Base-by-base conservation (phyloP, 2,329 filamentous ascomycete species). In the Cladophialophora bantiana region DNA sequence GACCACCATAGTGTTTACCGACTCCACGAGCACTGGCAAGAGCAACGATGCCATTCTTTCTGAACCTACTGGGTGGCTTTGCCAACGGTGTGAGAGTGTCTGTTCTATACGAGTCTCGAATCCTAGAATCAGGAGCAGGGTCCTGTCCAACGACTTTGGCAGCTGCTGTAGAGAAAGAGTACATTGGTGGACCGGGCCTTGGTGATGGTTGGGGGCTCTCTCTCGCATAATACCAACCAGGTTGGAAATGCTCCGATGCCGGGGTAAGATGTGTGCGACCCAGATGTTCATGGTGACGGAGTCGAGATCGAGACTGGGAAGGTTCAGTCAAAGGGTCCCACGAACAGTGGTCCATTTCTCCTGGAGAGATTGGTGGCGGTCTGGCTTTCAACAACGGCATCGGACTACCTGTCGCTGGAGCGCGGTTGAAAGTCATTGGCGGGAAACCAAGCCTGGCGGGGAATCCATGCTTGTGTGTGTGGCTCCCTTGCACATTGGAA, bases 91-190 rank as follows among this genome's bases (percentile, higher is more conserved):
- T 73, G 56, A 73, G 50, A 5, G 72, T 73, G 45, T 73, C 70
- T 55, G 70, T 73, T 20, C 70, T 71, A 62, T 73, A 73, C 7
- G 72, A 70, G 59, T 73, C 72, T 20, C 72, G 70, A 56, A 73
- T 73, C 40, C 68, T 66, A 36, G 66, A 72, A 55, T 71, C 72
- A 35, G 72, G 72, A 12, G 70, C 72, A 10, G 71, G 64, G 38
- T 68, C 61, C 7, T 67, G 64, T 42, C 72, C 72, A 13, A 61
- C 57, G n/a, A 66, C 62, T 67, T 71, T 72, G 10, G 66, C 70
- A 34, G 72, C 72, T 13, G 72, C 72, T 13, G 72, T 72, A 5
- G 72, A 73, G 42, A 73, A 72, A 7, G 72, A 70, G 57, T 73
- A 73, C 54, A 63, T 62, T 45, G 56, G 36, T 26, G 60, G 61